Base-by-base conservation (phyloP, 495 filamentous ascomycete species). In the Aspergillus mulundensis region DNA sequence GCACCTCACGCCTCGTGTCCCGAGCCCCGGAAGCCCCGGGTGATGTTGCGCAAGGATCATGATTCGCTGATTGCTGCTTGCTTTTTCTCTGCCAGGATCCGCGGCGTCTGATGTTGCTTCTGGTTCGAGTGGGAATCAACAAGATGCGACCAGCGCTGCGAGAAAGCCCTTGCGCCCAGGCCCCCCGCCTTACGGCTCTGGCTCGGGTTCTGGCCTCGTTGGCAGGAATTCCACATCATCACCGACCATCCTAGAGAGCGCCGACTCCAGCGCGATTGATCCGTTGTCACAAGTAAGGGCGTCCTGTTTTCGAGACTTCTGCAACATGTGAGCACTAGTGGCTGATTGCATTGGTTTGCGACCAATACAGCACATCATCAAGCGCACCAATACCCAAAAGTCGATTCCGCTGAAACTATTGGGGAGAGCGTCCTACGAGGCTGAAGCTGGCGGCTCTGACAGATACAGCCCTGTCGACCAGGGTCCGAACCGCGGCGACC, bases 371-470 rank as follows among this genome's bases (percentile, higher is more conserved):
- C 82, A 95, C 67, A 96, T 96, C 49, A 81, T 92, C 51, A 82
- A 88, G 66, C 85, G 90, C 62, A 91, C 89, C 48, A 90, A 90
- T 68, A 90, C 87, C 18, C 83, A 87, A 58, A 84, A 81, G 51
- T 81, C 83, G 15, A 83, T 88, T 50, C 81, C 86, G 8, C 75
- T 85, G 39, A 88, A 85, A 61, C 69, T 87, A 47, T 83, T 88
- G 25, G 82, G 77, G 34, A 68, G 77, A 53, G 70, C 78, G 63
- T 80, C 73, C 51, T 70, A 83, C 54, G 77, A 76, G 63, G 71
- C 71, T 59, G 78, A 80, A 56, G 77, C 80, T 7, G 77, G 79
- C 59, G 76, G 80, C 48, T 71, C 75, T 50, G 79, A 76, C 61
- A 76, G 70, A 63, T 56, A 66, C 53, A 64, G 67, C 55, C 59